A percentile compares a stretch with the other conserved stretches of the same genome.
These are phyloP conservation scores for Leccinum olivaceopallidum DNA, from an alignment of 768 basidiomycete genomes.

Conservation along the genomic window DNA sequence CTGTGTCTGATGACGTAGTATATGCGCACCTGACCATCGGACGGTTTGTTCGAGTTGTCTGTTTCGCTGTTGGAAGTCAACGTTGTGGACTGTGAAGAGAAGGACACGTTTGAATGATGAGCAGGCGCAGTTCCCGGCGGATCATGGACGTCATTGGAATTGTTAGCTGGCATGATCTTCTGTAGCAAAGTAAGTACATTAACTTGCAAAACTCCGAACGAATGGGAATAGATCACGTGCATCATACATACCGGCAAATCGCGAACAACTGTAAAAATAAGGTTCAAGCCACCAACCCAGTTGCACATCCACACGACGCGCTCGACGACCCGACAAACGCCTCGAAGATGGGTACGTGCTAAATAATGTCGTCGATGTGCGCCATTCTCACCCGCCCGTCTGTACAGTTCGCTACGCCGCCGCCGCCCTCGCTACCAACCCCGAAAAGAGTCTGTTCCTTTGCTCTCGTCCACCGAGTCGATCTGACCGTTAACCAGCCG, in stretches of 20 bases:
- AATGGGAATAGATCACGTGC: background rate
- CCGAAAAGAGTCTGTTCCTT: constrained; percentile 82
- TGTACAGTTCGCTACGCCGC: constrained; percentile 88
- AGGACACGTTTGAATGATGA: constrained; percentile 30
- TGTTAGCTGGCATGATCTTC: constrained; percentile 29
- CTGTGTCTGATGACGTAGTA: background rate
- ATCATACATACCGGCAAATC: constrained; percentile 12
- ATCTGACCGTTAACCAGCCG: constrained; percentile 51
- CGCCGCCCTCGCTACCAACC: constrained; percentile 83
- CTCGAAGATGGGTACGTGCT: constrained; percentile 62
- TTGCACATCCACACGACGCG: constrained; percentile 31
- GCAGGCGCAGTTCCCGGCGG: constrained; percentile 15
- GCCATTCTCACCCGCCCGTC: constrained; percentile 22
- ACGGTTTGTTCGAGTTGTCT: constrained; percentile 23
- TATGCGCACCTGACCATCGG: constrained; percentile 33
- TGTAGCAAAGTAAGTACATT: background rate
- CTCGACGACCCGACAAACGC: constrained; percentile 45
- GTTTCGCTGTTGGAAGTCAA: constrained; percentile 26
- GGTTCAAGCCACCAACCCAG: constrained; percentile 32
- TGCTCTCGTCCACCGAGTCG: background rate
- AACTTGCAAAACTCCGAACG: background rate
- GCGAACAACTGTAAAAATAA: constrained; percentile 33
- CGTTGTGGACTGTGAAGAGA: constrained; percentile 32
- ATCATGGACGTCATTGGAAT: constrained; percentile 27
- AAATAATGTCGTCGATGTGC: constrained; percentile 15